phyloP scores from a whole-genome alignment of 371 early-diverging fungal genomes.

The Mortierella sp. region DNA sequence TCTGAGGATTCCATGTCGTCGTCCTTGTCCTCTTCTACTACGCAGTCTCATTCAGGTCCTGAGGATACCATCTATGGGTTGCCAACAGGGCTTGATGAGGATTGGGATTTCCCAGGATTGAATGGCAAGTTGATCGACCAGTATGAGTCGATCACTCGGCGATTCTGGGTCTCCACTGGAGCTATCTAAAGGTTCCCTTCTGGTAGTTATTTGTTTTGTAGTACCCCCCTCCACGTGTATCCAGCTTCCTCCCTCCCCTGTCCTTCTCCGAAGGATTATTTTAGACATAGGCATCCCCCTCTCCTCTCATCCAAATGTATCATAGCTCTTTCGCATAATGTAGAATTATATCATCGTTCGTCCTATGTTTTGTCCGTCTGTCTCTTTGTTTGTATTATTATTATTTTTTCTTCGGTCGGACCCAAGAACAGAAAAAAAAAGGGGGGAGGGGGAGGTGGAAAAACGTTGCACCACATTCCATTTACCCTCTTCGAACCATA shows the following conservation, averaged over 20 bases:
- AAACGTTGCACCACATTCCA: too few relatives aligned
- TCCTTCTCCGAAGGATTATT: too few relatives aligned
- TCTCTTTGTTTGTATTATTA: too few relatives aligned
- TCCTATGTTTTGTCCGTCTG: too few relatives aligned
- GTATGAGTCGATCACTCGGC: conserved; percentile 38
- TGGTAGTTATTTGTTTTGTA: not conserved
- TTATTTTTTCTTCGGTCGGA: too few relatives aligned
- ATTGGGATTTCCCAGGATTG: conserved; percentile 37
- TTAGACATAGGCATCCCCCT: not conserved
- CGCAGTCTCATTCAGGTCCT: too few relatives aligned
- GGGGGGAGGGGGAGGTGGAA: too few relatives aligned
- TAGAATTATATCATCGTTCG: too few relatives aligned
- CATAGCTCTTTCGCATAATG: not conserved
- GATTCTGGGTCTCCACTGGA: conserved; percentile 33
- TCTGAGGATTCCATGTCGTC: not conserved
- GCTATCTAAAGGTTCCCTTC: conserved; percentile 15
- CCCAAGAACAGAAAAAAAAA: too few relatives aligned
- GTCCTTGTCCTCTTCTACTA: not conserved
- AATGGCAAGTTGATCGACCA: conserved; percentile 30
- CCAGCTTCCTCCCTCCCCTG: not conserved
- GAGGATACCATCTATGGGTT: not conserved
- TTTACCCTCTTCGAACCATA: too few relatives aligned
- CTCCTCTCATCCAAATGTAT: not conserved
- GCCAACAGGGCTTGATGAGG: conserved; percentile 11
- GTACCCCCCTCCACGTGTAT: not conserved